These are phyloP conservation scores for Cystoderma amianthinum DNA, from an alignment of 768 basidiomycete genomes.

Conservation along the genomic window DNA sequence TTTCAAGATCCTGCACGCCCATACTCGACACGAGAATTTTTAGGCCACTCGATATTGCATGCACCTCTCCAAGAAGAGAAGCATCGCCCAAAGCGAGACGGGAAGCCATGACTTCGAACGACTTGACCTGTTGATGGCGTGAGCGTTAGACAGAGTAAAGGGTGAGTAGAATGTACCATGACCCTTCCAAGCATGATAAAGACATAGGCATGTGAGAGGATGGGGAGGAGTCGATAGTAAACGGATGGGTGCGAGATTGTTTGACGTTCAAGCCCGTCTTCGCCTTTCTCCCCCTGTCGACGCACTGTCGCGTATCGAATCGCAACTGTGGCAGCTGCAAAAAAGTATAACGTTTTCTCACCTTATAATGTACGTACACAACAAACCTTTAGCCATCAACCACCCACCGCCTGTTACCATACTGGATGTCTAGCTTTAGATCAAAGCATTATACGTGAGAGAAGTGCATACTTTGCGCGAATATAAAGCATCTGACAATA, in stretches of 20 bases:
- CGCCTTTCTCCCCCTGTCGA: conserved; percentile 50
- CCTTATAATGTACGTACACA: background rate
- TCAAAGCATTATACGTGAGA: background rate
- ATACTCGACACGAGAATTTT: conserved; percentile 52
- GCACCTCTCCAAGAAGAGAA: conserved; percentile 62
- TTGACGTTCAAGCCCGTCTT: conserved; percentile 54
- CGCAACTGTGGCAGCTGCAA: conserved; percentile 49
- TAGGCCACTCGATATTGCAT: conserved; percentile 62
- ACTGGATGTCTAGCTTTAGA: conserved; percentile 20
- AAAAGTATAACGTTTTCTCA: background rate
- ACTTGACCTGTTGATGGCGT: conserved; percentile 28
- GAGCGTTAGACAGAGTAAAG: background rate
- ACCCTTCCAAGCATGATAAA: conserved; percentile 58
- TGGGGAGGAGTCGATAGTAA: conserved; percentile 65
- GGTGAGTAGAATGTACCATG: conserved; percentile 32
- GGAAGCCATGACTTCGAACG: conserved; percentile 42
- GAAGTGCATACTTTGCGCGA: conserved; percentile 44
- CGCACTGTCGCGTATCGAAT: conserved; percentile 71
- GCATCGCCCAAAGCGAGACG: conserved; percentile 51
- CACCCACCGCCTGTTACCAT: conserved; percentile 62
- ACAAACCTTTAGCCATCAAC: conserved; percentile 56
- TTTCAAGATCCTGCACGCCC: conserved; percentile 54
- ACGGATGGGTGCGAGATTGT: conserved; percentile 69
- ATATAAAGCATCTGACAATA: conserved; percentile 62
- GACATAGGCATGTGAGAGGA: conserved; percentile 62